Percentiles rank a stretch among this genome's conserved stretches.
Evolutionary conservation across 768 basidiomycete genomes (phyloP).

Genomic region (Rickenella mellea): DNA sequence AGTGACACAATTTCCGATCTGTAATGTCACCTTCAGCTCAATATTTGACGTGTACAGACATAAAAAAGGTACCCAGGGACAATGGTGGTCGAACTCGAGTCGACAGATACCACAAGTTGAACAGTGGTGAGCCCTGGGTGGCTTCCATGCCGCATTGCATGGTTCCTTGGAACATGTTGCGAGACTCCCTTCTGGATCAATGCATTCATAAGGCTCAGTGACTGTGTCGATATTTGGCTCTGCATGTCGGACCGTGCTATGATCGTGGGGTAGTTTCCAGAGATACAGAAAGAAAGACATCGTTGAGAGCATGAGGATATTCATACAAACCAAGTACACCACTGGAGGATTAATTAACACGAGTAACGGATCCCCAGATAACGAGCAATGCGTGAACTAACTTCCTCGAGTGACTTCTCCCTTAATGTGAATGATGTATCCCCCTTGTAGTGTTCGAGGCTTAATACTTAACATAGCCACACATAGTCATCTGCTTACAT

Average conservation of each 20-base stretch:
- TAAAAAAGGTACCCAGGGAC: slow-evolving; percentile 13
- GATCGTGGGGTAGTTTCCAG: background rate
- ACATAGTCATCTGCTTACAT: background rate
- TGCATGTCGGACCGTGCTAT: background rate
- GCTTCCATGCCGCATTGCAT: slow-evolving; percentile 24
- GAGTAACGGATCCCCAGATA: background rate
- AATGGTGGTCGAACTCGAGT: slow-evolving; percentile 26
- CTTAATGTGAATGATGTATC: background rate
- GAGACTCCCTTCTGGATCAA: slow-evolving; percentile 8
- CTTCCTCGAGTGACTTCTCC: no score
- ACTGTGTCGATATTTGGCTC: background rate
- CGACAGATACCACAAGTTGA: slow-evolving; percentile 20
- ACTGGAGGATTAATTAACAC: background rate
- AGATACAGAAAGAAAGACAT: background rate
- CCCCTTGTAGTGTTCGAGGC: background rate
- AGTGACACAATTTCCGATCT: slow-evolving; percentile 23
- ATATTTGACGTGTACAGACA: background rate
- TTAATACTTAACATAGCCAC: background rate
- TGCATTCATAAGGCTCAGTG: slow-evolving; percentile 9
- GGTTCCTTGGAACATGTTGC: slow-evolving; percentile 19
- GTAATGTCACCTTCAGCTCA: background rate
- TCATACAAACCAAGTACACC: background rate
- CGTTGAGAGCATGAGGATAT: slow-evolving; percentile 1
- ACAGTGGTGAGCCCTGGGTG: slow-evolving; percentile 25
- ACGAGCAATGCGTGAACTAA: background rate